These are phyloP conservation scores for Solanum pimpinellifolium DNA, from an alignment of 257 asterid species.

Conservation along the genomic window DNA sequence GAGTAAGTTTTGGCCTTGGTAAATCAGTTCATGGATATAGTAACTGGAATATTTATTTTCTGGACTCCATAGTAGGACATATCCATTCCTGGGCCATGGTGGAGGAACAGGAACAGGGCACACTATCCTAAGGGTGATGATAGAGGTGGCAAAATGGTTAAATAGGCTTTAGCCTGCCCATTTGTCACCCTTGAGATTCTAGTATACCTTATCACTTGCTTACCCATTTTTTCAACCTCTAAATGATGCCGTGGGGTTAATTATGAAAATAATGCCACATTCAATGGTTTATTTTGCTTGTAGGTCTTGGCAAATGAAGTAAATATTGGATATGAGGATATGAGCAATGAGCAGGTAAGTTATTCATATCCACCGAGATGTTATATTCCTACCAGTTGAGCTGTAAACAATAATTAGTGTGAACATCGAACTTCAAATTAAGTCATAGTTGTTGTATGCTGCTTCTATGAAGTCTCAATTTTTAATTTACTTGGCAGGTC, in stretches of 20 bases:
- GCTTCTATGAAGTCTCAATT: not conserved
- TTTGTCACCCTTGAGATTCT: not conserved
- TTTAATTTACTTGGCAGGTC: conserved; percentile 40
- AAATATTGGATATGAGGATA: conserved; percentile 88
- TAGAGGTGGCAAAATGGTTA: not conserved
- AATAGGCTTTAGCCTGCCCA: not conserved
- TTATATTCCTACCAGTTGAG: not conserved
- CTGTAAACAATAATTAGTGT: not conserved
- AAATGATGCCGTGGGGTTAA: not conserved
- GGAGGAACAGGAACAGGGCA: not conserved
- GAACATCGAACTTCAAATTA: not conserved
- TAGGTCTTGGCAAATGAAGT: conserved; percentile 95
- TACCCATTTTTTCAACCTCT: not conserved
- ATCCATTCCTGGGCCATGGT: not conserved
- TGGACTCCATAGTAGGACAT: not conserved
- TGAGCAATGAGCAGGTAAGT: conserved; percentile 90
- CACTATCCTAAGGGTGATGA: not conserved
- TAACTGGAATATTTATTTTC: not conserved
- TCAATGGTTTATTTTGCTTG: not conserved
- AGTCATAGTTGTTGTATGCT: not conserved
- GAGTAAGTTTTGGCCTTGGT: not conserved
- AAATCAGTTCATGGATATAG: not conserved
- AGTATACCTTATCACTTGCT: not conserved
- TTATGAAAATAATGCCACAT: not conserved
- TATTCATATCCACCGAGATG: not conserved